Conservation (phyloP, 192 early-diverging fungal species). For the Backusella parvicylindrica region DNA sequence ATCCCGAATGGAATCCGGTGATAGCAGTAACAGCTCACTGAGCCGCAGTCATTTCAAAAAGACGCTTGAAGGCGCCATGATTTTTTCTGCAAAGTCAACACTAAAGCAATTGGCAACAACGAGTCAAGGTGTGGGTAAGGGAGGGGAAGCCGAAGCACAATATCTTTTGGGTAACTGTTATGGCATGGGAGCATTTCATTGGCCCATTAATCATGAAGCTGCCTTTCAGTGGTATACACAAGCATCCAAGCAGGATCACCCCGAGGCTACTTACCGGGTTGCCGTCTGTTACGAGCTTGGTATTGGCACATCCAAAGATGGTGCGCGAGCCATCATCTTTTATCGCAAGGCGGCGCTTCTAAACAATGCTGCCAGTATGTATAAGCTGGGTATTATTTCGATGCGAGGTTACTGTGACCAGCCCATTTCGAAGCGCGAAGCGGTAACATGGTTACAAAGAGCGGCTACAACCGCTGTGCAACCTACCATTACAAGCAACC, state of each 20-base stretch:
- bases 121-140: conserved; percentile 57
- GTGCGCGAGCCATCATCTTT: conserved; percentile 77
- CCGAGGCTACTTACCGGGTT: conserved; percentile 85
- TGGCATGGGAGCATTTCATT: conserved; percentile 77
- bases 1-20: neutral
- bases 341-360: conserved; percentile 87
- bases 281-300: conserved; percentile 95
- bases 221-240: conserved; percentile 90
- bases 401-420: conserved; percentile 80
- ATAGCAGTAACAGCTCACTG: neutral
- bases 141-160: conserved; percentile 82
- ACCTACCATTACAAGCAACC: neutral
- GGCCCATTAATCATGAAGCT: conserved; percentile 75
- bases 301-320: conserved; percentile 83
- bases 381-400: conserved; percentile 90
- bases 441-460: conserved; percentile 89
- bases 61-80: conserved; percentile 67
- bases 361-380: conserved; percentile 91
- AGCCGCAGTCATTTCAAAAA: conserved; percentile 24
- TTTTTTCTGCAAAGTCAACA: conserved; percentile 77
- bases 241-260: conserved; percentile 87
- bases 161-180: conserved; percentile 92
- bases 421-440: conserved; percentile 76
- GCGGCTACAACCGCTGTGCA: conserved; percentile 79
- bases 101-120: conserved; percentile 76